Conservation (phyloP, 257 asterid species). For the Solanum rostratum region DNA sequence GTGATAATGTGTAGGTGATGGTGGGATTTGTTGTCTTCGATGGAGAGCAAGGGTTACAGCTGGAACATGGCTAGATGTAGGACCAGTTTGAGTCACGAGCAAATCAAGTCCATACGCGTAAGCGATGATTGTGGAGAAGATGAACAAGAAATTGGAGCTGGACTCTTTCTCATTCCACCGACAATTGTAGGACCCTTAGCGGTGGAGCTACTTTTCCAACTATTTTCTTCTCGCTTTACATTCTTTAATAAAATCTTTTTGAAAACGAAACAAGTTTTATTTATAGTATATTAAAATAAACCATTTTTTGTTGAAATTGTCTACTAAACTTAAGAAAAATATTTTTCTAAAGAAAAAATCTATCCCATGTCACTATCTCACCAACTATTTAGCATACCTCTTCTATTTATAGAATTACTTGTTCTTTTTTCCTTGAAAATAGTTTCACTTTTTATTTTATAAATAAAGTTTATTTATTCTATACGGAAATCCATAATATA, state of each 20-base stretch:
- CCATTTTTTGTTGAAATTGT: neutral
- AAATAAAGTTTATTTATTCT: neutral
- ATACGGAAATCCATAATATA: neutral
- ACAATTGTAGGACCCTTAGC: conserved; percentile 7
- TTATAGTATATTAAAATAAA: neutral
- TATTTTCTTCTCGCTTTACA: neutral
- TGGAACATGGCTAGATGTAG: conserved; percentile 17
- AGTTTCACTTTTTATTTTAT: too few relatives aligned
- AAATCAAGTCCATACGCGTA: conserved; percentile 4
- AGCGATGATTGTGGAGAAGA: conserved; percentile 21
- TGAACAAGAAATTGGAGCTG: conserved; percentile 4
- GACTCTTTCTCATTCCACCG: conserved; percentile 10
- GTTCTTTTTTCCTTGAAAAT: too few relatives aligned
- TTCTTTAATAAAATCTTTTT: neutral
- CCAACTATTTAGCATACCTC: neutral
- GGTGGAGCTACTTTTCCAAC: neutral
- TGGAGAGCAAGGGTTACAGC: conserved; percentile 18
- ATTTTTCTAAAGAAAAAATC: neutral
- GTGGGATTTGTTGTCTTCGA: conserved; percentile 1
- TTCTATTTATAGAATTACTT: neutral
- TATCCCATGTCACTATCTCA: neutral
- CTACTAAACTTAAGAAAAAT: neutral
- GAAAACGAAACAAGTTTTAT: neutral
- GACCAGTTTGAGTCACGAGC: neutral
- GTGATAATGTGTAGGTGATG: neutral